A percentile compares a stretch with the other conserved stretches of the same genome.
These are phyloP conservation scores for Reutealis trisperma DNA, from an alignment of 345 rosid genomes.

Conservation along the genomic window DNA sequence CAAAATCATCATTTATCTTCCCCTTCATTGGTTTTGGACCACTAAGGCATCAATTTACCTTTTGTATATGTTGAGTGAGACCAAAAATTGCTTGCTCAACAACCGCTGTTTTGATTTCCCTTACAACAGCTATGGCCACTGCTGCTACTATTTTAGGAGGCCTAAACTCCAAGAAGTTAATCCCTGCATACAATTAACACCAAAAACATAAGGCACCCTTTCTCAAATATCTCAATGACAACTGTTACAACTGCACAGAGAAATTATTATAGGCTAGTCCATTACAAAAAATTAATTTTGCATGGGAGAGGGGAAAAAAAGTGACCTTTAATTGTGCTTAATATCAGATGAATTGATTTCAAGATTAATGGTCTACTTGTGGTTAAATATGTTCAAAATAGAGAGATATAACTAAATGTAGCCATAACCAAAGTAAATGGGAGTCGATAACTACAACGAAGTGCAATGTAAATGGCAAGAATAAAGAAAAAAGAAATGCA, in stretches of 20 bases:
- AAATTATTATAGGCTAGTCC: slow-evolving; percentile 20
- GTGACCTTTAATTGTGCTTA: slow-evolving; percentile 52
- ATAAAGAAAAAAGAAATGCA: too few species aligned
- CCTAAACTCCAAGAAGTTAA: slow-evolving; percentile 67
- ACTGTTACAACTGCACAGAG: slow-evolving; percentile 21
- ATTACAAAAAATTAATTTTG: background rate
- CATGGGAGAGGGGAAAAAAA: background rate
- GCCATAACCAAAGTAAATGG: too few species aligned
- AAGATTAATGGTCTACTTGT: slow-evolving; percentile 33
- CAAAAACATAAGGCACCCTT: slow-evolving; percentile 32
- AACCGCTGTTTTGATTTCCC: slow-evolving; percentile 44
- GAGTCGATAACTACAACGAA: too few species aligned
- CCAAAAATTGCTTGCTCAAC: too few species aligned
- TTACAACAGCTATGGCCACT: slow-evolving; percentile 51
- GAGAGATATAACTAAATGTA: too few species aligned
- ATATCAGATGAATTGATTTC: slow-evolving; percentile 51
- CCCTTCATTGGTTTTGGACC: too few species aligned
- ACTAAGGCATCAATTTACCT: too few species aligned
- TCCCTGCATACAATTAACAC: slow-evolving; percentile 60
- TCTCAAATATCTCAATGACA: slow-evolving; percentile 25
- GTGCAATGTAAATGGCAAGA: too few species aligned
- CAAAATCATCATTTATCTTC: too few species aligned
- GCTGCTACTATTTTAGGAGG: slow-evolving; percentile 84
- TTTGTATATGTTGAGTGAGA: too few species aligned
- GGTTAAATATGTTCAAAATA: background rate